Evolutionary conservation across 306 rosid genomes (phyloP).

Genomic region (Sesbania bispinosa): DNA sequence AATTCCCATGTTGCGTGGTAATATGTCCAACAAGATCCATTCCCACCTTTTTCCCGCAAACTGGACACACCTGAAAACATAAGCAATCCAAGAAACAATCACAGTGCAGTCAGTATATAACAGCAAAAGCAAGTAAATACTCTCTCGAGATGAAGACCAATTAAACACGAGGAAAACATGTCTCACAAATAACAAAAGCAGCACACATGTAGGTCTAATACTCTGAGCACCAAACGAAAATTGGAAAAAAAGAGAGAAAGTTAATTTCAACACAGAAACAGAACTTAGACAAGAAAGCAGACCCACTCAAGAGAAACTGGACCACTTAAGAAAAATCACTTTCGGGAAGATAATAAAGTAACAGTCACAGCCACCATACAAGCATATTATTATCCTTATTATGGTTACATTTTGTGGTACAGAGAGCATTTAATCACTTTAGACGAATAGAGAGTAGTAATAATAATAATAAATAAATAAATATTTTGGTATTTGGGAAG

Average conservation of each 20-base stretch:
- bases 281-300: background rate
- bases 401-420: too few species aligned
- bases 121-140: background rate
- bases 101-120: constrained; percentile 8
- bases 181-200: background rate
- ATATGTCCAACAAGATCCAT: constrained; percentile 69
- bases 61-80: constrained; percentile 72
- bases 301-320: background rate
- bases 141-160: background rate
- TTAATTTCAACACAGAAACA: background rate
- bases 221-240: background rate
- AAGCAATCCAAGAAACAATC: background rate
- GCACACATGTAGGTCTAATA: background rate
- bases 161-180: background rate
- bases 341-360: background rate
- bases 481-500: background rate
- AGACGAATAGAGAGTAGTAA: too few species aligned
- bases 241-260: background rate
- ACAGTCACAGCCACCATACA: background rate
- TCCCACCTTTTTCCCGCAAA: constrained; percentile 69
- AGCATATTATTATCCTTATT: background rate
- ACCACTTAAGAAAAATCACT: constrained; percentile 19
- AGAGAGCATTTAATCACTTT: too few species aligned
- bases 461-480: too few species aligned
- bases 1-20: constrained; percentile 73